Evolutionary conservation across 169 alveolate genomes (phyloP).

Genomic region (Eimeria falciformis): DNA sequence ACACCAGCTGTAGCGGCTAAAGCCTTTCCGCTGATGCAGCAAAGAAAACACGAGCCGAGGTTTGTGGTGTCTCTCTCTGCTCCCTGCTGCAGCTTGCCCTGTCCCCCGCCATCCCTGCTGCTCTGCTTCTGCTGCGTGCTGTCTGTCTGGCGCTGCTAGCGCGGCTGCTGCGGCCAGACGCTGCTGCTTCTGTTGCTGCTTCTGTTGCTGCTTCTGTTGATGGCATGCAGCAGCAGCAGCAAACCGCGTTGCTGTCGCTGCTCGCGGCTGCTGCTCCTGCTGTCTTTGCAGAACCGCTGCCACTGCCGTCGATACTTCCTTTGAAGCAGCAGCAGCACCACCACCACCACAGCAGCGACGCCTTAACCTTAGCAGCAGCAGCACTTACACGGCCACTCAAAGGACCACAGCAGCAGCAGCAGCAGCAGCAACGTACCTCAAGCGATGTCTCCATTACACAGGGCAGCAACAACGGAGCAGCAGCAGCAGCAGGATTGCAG

Average conservation of each 20-base stretch:
- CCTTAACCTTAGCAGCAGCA: background rate
- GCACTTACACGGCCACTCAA: background rate
- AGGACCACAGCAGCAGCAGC: background rate
- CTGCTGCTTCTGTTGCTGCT: background rate
- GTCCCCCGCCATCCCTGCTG: conserved; percentile 53
- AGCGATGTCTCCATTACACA: background rate
- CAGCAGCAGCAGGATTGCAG: background rate
- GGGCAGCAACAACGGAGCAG: conserved; percentile 4
- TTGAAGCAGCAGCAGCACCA: conserved; percentile 35
- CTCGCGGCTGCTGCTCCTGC: conserved; percentile 60
- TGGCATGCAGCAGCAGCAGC: conserved; percentile 61
- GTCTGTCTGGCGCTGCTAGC: conserved; percentile 39
- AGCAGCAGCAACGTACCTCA: conserved; percentile 16
- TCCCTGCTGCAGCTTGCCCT: conserved; percentile 49
- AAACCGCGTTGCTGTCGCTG: conserved; percentile 51
- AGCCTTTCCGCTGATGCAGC: background rate
- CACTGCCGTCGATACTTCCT: conserved; percentile 25
- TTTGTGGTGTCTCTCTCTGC: background rate
- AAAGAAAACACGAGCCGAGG: background rate
- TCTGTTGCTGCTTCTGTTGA: background rate
- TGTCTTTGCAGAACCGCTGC: conserved; percentile 58
- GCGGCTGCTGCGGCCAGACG: conserved; percentile 54
- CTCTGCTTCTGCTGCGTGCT: conserved; percentile 61
- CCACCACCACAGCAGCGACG: conserved; percentile 19
- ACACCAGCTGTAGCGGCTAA: too few species aligned